Conservation (phyloP, 139 green algal genomes). For the Tetraselmis striata region DNA sequence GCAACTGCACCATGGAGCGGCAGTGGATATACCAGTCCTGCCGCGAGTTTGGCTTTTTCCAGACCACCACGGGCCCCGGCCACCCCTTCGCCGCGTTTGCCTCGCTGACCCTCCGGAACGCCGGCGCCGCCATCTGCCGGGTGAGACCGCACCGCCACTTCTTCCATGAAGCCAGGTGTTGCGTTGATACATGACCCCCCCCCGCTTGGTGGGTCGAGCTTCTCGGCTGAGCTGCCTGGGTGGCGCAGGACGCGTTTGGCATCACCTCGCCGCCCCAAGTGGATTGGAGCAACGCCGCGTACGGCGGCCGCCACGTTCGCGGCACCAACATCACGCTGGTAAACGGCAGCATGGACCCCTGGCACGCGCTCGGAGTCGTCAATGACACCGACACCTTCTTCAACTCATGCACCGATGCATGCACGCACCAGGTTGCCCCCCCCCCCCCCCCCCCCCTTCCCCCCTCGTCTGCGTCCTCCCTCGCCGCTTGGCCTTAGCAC, state of each 20-base stretch:
- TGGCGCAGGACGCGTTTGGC: background rate
- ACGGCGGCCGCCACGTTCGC: background rate
- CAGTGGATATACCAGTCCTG: conserved; percentile 9
- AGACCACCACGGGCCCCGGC: background rate
- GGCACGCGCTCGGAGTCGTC: conserved; percentile 1
- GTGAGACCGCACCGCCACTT: background rate
- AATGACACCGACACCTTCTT: background rate
- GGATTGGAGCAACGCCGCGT: background rate
- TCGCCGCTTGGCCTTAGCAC: no score
- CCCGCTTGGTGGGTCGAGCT: no score
- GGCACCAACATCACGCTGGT: conserved; percentile 10
- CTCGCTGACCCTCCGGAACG: background rate
- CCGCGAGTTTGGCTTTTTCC: conserved; percentile 10
- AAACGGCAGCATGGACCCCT: conserved; percentile 9
- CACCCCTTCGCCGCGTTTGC: background rate
- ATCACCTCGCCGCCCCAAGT: background rate
- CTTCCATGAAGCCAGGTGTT: background rate
- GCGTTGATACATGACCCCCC: background rate
- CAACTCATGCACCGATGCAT: background rate
- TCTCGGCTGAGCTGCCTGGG: no score
- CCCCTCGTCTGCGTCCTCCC: no score
- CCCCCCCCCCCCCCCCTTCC: no score
- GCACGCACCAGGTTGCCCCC: background rate
- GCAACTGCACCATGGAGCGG: background rate
- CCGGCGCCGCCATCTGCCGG: background rate